These are phyloP conservation scores for Naganishia sp. DNA, from an alignment of 1,284 basidiomycete genomes.

Conservation along the genomic window DNA sequence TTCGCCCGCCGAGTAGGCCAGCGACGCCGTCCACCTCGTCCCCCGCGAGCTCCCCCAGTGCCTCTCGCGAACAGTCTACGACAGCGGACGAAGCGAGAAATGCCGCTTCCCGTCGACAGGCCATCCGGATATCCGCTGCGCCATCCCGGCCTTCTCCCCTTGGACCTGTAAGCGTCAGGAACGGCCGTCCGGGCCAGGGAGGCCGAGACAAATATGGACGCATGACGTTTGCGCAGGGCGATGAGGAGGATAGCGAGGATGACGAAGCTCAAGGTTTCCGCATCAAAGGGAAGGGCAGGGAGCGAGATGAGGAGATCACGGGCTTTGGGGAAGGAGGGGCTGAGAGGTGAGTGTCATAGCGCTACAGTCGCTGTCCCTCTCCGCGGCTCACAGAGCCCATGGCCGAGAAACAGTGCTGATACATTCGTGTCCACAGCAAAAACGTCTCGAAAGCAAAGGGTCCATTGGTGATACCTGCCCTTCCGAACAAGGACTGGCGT, in stretches of 20 bases:
- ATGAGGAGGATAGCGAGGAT: slow-evolving; percentile 42
- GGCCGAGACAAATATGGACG: slow-evolving; percentile 28
- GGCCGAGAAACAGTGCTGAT: neutral
- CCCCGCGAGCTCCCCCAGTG: neutral
- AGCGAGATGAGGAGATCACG: slow-evolving; percentile 67
- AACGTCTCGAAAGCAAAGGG: slow-evolving; percentile 54
- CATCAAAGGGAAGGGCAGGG: slow-evolving; percentile 8
- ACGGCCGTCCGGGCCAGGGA: neutral
- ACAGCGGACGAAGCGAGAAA: slow-evolving; percentile 4
- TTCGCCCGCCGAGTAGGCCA: slow-evolving; percentile 4
- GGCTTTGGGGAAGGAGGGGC: slow-evolving; percentile 69
- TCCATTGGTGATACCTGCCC: slow-evolving; percentile 77
- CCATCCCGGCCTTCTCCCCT: slow-evolving; percentile 32
- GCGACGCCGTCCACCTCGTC: slow-evolving; percentile 3
- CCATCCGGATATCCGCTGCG: slow-evolving; percentile 29
- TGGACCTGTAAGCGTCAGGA: slow-evolving; percentile 4
- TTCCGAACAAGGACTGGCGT: slow-evolving; percentile 85
- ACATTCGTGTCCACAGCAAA: slow-evolving; percentile 41
- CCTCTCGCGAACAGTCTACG: slow-evolving; percentile 15
- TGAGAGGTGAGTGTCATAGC: slow-evolving; percentile 66
- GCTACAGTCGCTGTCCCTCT: neutral
- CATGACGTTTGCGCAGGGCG: slow-evolving; percentile 43
- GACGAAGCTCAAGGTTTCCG: slow-evolving; percentile 42
- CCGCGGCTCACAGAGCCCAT: neutral
- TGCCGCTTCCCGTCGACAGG: neutral